Evolutionary conservation across 768 basidiomycete species (phyloP).

Genomic region (Leucocoprinus birnbaumii): DNA sequence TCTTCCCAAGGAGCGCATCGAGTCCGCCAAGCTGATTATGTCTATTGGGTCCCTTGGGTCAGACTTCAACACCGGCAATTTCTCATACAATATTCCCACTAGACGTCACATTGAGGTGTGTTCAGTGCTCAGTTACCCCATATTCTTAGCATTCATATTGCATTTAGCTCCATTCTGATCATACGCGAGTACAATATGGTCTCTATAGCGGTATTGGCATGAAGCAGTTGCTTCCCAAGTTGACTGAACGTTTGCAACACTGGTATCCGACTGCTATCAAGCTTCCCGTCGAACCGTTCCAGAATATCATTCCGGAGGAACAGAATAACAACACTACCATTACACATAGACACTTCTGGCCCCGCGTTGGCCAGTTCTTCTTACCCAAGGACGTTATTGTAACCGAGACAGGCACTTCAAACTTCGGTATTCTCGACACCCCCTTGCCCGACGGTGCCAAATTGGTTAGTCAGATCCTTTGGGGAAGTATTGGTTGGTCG

Average conservation of each 20-base stretch:
- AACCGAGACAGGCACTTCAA: conserved; percentile 87
- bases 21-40: conserved; percentile 71
- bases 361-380: conserved; percentile 72
- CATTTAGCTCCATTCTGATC: conserved; percentile 69
- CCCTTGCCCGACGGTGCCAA: conserved; percentile 69
- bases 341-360: conserved; percentile 84
- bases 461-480: conserved; percentile 76
- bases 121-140: no score
- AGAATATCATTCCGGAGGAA: conserved; percentile 37
- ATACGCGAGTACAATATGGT: conserved; percentile 64
- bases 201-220: conserved; percentile 66
- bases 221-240: conserved; percentile 73
- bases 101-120: conserved; percentile 61
- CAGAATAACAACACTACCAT: conserved; percentile 52
- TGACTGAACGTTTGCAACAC: conserved; percentile 50
- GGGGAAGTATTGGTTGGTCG: conserved; percentile 92
- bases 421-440: conserved; percentile 82
- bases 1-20: conserved; percentile 66
- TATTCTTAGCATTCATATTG: neutral
- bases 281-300: conserved; percentile 44
- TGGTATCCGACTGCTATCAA: conserved; percentile 36
- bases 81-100: conserved; percentile 69
- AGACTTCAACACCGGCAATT: conserved; percentile 90
- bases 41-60: conserved; percentile 69
- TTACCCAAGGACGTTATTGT: conserved; percentile 71